Base-by-base conservation (phyloP, 176 grass and related monocot species). In the Oryza punctata region DNA sequence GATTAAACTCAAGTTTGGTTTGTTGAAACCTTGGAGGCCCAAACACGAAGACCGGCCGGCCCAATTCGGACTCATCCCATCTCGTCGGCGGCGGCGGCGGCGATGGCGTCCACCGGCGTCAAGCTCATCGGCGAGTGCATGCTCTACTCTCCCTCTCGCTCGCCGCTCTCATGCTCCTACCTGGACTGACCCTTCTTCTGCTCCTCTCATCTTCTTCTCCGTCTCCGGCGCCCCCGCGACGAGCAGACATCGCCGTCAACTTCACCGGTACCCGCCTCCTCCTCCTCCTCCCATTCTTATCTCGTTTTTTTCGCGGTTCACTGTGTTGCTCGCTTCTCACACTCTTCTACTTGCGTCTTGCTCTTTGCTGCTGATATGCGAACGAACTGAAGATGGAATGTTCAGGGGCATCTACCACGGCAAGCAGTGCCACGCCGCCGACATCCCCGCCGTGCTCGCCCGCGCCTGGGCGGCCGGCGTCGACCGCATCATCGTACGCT, bases 321-420 rank as follows among this genome's bases (percentile, higher is more conserved):
- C 15, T 37, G 35, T 23, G 10, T 88, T 16, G 73, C 47, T 75
- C n/a, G n/a, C n/a, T n/a, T n/a, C 46, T 72, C 7, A 21, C 3
- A 1, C 54, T 21, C 5, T 15, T 21, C 29, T 16, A 12, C 61
- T 61, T 63, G 12, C 59, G 59, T 40, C 26, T 6, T 70, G 5
- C 50, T 70, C 26, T 63, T 43, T 21, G 21, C 72, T 37, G 27
- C 33, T 65, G 33, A 73, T 18, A 57, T 65, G 33, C 77, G n/a
- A 57, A 57, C n/a, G 67, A 54, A 54, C 19, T 54, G 50, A 87
- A 94, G 96, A 98, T 95, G 87, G 80, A 33, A 98, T 98, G 96
- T 98, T 98, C 91, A 98, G 89, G 81, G 96, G 96, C 21, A 88
- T 95, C 54, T 98, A 98, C 88, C 88, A 98, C 74, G 93, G 91